phyloP scores from a whole-genome alignment of 352 stramenopile species.

The Phytopythium kandeliae region DNA sequence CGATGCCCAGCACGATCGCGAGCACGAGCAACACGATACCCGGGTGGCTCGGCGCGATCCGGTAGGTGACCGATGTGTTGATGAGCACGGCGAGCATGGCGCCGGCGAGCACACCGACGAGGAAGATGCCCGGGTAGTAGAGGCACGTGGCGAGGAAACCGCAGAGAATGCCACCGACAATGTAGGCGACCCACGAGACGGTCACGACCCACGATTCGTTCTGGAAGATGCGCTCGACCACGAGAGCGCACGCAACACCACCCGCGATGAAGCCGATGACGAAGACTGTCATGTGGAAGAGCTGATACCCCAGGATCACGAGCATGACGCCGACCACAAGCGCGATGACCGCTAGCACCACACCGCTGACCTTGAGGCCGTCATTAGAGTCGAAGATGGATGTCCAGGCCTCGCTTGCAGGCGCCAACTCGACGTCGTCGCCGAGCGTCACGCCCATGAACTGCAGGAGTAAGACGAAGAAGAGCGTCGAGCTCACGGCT shows the following conservation, averaged over 20 bases:
- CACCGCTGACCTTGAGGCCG: conserved; percentile 22
- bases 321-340: conserved; percentile 28
- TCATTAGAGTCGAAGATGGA: conserved; percentile 30
- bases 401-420: conserved; percentile 9
- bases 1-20: conserved; percentile 28
- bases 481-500: not conserved
- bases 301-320: conserved; percentile 33
- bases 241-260: conserved; percentile 11
- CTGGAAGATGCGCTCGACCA: conserved; percentile 18
- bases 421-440: conserved; percentile 5
- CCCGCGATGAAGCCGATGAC: conserved; percentile 24
- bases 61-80: conserved; percentile 23
- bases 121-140: conserved; percentile 27
- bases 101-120: conserved; percentile 22
- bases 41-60: conserved; percentile 24
- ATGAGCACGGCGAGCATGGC: conserved; percentile 21
- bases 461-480: conserved; percentile 8
- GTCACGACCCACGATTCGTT: conserved; percentile 25
- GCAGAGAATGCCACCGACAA: conserved; percentile 23
- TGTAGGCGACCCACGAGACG: conserved; percentile 31
- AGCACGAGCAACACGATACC: conserved; percentile 38
- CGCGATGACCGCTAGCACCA: conserved; percentile 25
- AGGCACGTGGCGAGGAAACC: conserved; percentile 24
- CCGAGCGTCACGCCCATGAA: not conserved
- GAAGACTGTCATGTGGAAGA: conserved; percentile 37